These are phyloP conservation scores for Elsinoe batatas DNA, from an alignment of 2,329 filamentous ascomycete species.

Conservation along the genomic window DNA sequence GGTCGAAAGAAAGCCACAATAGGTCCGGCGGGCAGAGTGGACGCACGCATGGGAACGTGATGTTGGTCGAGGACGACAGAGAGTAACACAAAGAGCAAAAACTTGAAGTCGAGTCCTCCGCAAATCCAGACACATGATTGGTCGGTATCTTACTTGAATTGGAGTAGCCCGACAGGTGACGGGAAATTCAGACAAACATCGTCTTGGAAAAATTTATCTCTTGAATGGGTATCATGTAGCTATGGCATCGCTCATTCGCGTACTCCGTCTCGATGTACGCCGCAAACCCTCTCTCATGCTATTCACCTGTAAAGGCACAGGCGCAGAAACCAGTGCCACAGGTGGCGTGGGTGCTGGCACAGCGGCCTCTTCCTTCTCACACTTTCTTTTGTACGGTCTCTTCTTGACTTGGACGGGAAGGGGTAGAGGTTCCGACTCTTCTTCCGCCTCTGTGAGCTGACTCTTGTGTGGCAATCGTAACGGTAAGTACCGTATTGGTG, in stretches of 20 bases:
- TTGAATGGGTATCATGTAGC: constrained; percentile 12
- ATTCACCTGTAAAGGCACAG: not conserved
- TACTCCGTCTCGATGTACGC: not conserved
- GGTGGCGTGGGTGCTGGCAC: not conserved
- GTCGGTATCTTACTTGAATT: no score
- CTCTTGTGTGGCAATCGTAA: constrained; percentile 41
- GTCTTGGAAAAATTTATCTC: no score
- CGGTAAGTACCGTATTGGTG: constrained; percentile 46
- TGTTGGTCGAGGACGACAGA: no score
- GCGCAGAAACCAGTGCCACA: not conserved
- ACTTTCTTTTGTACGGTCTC: constrained; percentile 2
- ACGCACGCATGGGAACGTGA: not conserved
- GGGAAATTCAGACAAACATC: no score
- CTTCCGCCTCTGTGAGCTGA: constrained; percentile 27
- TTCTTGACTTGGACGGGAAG: constrained; percentile 8
- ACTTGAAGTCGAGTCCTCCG: constrained; percentile 9
- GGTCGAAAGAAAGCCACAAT: not conserved
- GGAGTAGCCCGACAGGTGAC: no score
- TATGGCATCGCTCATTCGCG: not conserved
- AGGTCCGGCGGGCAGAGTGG: constrained; percentile 8
- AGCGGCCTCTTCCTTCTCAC: constrained; percentile 4
- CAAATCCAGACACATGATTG: constrained; percentile 7
- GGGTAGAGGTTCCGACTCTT: constrained; percentile 18
- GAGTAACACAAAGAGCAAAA: no score
- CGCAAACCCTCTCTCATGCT: not conserved